Conservation (phyloP, 371 early-diverging fungal species). For the Ordospora pajunii region DNA sequence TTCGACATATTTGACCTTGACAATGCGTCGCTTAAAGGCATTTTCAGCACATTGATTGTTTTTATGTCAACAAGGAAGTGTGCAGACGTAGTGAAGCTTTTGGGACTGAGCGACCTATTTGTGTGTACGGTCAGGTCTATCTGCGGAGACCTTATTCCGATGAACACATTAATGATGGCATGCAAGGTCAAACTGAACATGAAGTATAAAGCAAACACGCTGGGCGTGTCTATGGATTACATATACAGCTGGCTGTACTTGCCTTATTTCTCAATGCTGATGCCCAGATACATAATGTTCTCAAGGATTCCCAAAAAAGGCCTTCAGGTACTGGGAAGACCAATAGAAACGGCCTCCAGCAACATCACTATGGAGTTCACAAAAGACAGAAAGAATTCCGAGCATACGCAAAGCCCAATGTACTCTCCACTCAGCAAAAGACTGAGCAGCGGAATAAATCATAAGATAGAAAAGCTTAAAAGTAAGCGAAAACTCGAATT, state of each 20-base stretch:
- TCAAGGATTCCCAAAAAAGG: not conserved
- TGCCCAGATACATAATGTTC: not conserved
- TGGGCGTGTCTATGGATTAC: not conserved
- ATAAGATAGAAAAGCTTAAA: not conserved
- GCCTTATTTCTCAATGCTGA: not conserved
- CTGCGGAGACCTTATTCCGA: not conserved
- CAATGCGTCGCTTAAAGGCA: not conserved
- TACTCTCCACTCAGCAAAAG: slow-evolving; percentile 2
- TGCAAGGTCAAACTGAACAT: slow-evolving; percentile 1
- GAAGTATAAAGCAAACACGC: not conserved
- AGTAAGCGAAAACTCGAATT: slow-evolving; percentile 1
- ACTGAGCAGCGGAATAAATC: not conserved
- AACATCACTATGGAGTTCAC: not conserved
- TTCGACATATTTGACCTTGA: not conserved
- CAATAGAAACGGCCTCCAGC: not conserved
- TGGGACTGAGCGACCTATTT: not conserved
- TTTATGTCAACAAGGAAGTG: not conserved
- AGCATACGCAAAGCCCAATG: not conserved
- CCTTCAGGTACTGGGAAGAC: not conserved
- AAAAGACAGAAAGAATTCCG: not conserved
- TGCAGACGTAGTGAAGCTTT: not conserved
- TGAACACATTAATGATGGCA: not conserved
- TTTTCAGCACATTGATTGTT: not conserved
- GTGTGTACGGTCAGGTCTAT: not conserved
- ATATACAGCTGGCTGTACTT: not conserved